These are phyloP conservation scores for Beta corolliflora DNA, from an alignment of 179 eudicot genomes.

Conservation along the genomic window DNA sequence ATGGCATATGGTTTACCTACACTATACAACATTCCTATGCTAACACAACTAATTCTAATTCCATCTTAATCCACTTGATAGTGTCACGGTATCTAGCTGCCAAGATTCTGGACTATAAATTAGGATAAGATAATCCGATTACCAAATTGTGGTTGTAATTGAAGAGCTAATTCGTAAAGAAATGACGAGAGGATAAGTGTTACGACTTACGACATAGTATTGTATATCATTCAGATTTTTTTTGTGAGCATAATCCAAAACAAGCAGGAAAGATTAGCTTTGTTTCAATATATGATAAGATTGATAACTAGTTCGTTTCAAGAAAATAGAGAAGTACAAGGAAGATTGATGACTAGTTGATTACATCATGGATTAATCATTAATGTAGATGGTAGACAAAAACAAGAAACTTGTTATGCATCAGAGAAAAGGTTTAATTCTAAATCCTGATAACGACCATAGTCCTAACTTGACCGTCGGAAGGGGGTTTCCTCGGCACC, in stretches of 20 bases:
- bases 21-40: too few species aligned
- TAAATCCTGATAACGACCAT: too few species aligned
- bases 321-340: neutral
- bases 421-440: too few species aligned
- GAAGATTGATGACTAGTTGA: neutral
- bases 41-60: neutral
- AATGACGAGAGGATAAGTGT: neutral
- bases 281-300: neutral
- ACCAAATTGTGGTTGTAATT: neutral
- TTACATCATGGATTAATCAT: too few species aligned
- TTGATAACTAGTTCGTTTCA: neutral
- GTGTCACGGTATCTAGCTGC: neutral
- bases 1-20: too few species aligned
- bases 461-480: too few species aligned
- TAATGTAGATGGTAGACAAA: too few species aligned
- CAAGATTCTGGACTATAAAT: neutral
- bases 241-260: too few species aligned
- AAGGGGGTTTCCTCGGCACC: too few species aligned
- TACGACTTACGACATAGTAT: neutral
- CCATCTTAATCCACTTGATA: neutral
- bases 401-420: too few species aligned
- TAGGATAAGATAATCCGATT: neutral
- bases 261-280: neutral
- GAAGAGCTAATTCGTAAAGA: neutral
- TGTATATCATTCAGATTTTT: neutral